Base-by-base conservation (phyloP, 1,284 basidiomycete species). In the Laetiporus sulphureus region DNA sequence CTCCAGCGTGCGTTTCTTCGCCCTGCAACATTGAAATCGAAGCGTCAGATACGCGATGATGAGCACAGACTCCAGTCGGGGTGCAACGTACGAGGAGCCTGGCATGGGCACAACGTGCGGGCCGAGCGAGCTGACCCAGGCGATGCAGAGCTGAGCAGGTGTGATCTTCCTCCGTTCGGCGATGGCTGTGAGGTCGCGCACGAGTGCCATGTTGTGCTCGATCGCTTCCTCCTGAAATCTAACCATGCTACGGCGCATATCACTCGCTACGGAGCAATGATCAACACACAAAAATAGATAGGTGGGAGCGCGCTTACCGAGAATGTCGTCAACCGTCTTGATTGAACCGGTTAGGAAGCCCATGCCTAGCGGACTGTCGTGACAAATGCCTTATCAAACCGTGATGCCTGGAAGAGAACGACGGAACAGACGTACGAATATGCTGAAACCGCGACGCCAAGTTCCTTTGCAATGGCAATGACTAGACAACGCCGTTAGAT, bases 81-180 rank as follows among this genome's bases (percentile, higher is more conserved):
- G n/a, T n/a, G n/a, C n/a, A n/a, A 65, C 64, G 30, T 42, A 68
- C 66, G 71, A 71, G 1, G 71, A 73, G 4, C 75, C 75, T 0
- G 76, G 74, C 41, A 79, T 67, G 0, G 75, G 74, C 39, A 79
- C 65, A 38, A 73, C 64, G 36, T 72, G 69, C 23, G 59, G 58
- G 10, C 68, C 71, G 30, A 72, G 64, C 1, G 63, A 56, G 24
- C 62, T 55, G 5, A 82, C 66, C 77, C 79, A 85, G 0, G 80
- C 79, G 31, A 85, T 63, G 24, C 69, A 66, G n/a, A 85, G 61
- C 57, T 83, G 79, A 0, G 73, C 70, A 0, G 73, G 59, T 0
- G 74, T 73, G 22, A 75, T 55, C 0, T 65, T 66, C 56, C 73
- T 75, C 54, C 65, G 66, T 32, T 58, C 52, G 0, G 77, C 75